Evolutionary conservation across 352 stramenopile species (phyloP).

Genomic region (Aphanomyces euteiches): DNA sequence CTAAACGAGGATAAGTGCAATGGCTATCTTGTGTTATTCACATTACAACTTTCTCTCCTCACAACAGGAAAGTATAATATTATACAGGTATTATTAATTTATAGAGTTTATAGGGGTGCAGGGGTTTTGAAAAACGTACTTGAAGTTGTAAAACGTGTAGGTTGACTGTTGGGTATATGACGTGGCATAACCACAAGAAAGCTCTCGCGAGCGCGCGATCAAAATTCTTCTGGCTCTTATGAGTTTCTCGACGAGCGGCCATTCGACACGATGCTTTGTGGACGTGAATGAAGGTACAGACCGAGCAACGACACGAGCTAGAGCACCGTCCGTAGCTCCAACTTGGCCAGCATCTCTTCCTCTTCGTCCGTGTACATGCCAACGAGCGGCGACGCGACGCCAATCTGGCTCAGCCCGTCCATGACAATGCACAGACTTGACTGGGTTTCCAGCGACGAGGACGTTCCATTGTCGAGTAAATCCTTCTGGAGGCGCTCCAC

Average conservation of each 20-base stretch:
- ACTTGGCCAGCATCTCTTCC: slow-evolving; percentile 62
- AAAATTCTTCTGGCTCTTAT: too few species aligned
- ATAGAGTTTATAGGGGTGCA: neutral
- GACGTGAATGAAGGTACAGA: neutral
- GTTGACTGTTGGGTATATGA: neutral
- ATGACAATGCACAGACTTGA: slow-evolving; percentile 64
- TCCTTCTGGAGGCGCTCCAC: slow-evolving; percentile 44
- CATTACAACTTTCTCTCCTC: too few species aligned
- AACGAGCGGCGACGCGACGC: slow-evolving; percentile 54
- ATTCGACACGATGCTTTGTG: neutral
- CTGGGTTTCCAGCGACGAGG: slow-evolving; percentile 49
- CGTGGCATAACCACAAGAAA: too few species aligned
- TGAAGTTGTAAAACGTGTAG: neutral
- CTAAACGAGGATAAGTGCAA: too few species aligned
- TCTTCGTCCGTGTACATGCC: slow-evolving; percentile 78
- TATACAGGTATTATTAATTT: neutral
- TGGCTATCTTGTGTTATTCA: too few species aligned
- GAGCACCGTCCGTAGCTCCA: slow-evolving; percentile 34
- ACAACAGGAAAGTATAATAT: neutral
- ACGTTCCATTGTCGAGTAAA: slow-evolving; percentile 15
- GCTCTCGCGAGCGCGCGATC: too few species aligned
- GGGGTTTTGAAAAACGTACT: too few species aligned
- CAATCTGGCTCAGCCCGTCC: slow-evolving; percentile 52
- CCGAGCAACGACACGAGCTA: slow-evolving; percentile 1
- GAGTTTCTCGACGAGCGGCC: neutral